Evolutionary conservation across 2,329 filamentous ascomycete species (phyloP).

Genomic region (Penicillium oxalicum): DNA sequence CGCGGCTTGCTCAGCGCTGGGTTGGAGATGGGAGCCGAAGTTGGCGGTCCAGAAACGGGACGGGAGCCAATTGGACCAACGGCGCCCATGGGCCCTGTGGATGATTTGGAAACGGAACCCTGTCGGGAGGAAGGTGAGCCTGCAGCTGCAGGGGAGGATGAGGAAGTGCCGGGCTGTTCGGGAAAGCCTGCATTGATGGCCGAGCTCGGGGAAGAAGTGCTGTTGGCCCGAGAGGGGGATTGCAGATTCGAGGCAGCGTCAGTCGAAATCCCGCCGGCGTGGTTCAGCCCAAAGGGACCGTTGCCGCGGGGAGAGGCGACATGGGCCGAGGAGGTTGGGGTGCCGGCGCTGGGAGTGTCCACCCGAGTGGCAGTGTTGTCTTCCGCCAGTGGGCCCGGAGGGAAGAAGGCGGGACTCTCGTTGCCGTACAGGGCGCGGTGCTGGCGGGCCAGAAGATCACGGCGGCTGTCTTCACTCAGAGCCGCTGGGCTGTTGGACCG

Average conservation of each 20-base stretch:
- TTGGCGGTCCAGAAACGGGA: slow-evolving; percentile 56
- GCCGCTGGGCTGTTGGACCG: slow-evolving; percentile 76
- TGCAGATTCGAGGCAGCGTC: slow-evolving; percentile 39
- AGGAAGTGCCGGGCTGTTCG: slow-evolving; percentile 69
- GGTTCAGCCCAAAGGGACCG: slow-evolving; percentile 57
- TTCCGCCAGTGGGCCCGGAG: slow-evolving; percentile 61
- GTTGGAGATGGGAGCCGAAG: slow-evolving; percentile 44
- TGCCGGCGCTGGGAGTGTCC: slow-evolving; percentile 60
- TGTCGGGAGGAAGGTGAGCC: slow-evolving; percentile 66
- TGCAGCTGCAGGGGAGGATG: slow-evolving; percentile 66
- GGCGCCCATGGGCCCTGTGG: slow-evolving; percentile 52
- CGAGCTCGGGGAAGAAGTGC: slow-evolving; percentile 67
- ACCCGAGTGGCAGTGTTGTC: slow-evolving; percentile 55
- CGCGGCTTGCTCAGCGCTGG: slow-evolving; percentile 63
- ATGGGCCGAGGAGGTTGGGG: slow-evolving; percentile 54
- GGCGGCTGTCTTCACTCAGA: slow-evolving; percentile 93
- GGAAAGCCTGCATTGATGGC: slow-evolving; percentile 44
- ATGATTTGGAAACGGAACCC: slow-evolving; percentile 47
- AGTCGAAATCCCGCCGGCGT: slow-evolving; percentile 43
- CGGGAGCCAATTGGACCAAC: slow-evolving; percentile 94
- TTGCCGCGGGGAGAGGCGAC: slow-evolving; percentile 76
- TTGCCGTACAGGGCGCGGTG: slow-evolving; percentile 89
- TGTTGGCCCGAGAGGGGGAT: slow-evolving; percentile 68
- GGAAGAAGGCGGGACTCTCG: slow-evolving; percentile 60
- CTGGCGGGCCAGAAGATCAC: slow-evolving; percentile 91